Base-by-base conservation (phyloP, 345 rosid genomes). In the Eucalyptus viminalis region DNA sequence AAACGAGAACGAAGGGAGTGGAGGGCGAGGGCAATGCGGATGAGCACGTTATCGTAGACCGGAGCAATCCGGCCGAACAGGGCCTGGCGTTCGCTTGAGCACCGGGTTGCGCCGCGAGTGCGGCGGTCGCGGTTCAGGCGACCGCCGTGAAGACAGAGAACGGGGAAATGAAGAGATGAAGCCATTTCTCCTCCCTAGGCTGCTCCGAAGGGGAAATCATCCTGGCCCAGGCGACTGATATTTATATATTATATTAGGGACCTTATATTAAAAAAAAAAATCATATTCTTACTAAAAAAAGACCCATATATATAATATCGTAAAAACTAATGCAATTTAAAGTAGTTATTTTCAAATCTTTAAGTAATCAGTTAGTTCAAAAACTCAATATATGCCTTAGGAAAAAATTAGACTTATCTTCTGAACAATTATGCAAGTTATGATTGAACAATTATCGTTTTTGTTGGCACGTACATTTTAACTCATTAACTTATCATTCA, bases 11-110 rank as follows among this genome's bases (percentile, higher is more conserved):
- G 53, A 11, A 40, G 27, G 27, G 27, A 24, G 54, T 14, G 83
- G 80, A 87, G 31, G 24, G 47, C 29, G 86, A 29, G 2, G 83
- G 43, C 47, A 76, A 76, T 76, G 83, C 62, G 86, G 45, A 58
- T 60, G n/a, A 80, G 8, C 54, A 97, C 96, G 86, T 94, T 94
- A 87, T 97, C 98, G 87, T 97, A 95, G 89, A 95, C 97, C 17
- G 97, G 96, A 91, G 98, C 96, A 89, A 97, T 98, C 87, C 98
- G 95, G 91, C 89, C 93, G 88, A 98, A 98, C 31, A 97, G 95
- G 29, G 86, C 92, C 91, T 89, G 96, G 37, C 96, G 97, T 44
- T 96, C 97, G 83, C 31, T 58, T 6, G 95, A 87, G 90, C 95
- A 95, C 56, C 90, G 92, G 37, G 92, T 88, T 4, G 89, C 54